Base-by-base conservation (phyloP, 306 rosid genomes). In the Purshia tridentata region DNA sequence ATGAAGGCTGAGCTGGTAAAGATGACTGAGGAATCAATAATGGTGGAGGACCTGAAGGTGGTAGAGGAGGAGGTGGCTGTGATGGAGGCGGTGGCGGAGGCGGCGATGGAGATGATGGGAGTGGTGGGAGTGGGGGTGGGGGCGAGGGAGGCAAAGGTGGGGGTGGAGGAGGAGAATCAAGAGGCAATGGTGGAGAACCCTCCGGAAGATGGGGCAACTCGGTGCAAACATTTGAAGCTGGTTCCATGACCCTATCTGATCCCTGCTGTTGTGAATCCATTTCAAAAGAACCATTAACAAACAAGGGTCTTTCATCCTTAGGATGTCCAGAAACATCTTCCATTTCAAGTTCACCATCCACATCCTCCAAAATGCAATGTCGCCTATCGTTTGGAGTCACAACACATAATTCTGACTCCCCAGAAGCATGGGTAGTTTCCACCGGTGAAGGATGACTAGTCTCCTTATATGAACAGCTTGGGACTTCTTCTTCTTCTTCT, bases 311-410 rank as follows among this genome's bases (percentile, higher is more conserved):
- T 55, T 90, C 97, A 51, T 95, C 98, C 89, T 88, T 94, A 5
- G 77, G 84, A 70, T 87, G 91, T 69, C 91, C 99, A 65, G 99
- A 91, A 66, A 95, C 99, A 84, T 95, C 98, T 85, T 95, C 99
- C 99, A 95, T 95, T 86, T 95, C 99, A 55, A 95, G 97, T 56
- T 95, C 98, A 39, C 97, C 97, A 42, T 95, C 99, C 59, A 95
- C 98, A 68, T 95, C 98, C 85, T 95, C 97, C 81, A 95, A 87
- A 80, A 95, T 92, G 85, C 87, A 86, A 65, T 92, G 98, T 49
- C 98, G 97, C 85, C 96, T 88, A 84, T 95, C 99, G 81, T 72
- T 88, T 77, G 96, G 96, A 58, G 98, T 90, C 62, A 83, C 84
- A 49, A 84, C 79, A 77, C 83, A 76, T 44, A 91, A 68, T 87